These are phyloP conservation scores for Kluyveromyces aestuarii DNA, from an alignment of 805 yeast genomes.

Conservation along the genomic window DNA sequence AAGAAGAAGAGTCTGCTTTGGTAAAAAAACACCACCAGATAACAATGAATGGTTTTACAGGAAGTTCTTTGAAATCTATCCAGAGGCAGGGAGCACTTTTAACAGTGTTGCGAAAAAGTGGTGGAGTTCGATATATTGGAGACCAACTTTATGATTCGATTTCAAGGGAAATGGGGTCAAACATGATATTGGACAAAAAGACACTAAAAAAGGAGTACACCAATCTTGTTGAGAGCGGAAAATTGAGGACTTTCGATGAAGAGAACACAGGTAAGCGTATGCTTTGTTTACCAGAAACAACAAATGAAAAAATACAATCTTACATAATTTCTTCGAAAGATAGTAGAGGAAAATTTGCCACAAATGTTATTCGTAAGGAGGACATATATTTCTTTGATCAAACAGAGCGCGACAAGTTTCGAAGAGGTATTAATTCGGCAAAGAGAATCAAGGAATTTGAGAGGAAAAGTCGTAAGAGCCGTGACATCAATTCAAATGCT, in stretches of 20 bases:
- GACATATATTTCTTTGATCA: constrained; percentile 29
- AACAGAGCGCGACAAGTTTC: constrained; percentile 22
- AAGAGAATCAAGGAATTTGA: constrained; percentile 25
- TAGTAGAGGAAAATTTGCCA: constrained; percentile 14
- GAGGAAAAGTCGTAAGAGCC: constrained; percentile 3
- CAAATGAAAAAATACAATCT: constrained; percentile 10
- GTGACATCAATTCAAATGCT: neutral
- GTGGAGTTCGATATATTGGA: constrained; percentile 41
- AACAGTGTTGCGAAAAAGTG: constrained; percentile 32
- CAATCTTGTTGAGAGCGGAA: constrained; percentile 15
- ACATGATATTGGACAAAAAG: constrained; percentile 39
- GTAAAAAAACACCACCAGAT: neutral
- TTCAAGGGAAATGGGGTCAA: constrained; percentile 34
- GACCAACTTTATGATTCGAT: constrained; percentile 32
- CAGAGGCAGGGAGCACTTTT: constrained; percentile 38
- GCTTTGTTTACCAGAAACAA: constrained; percentile 17
- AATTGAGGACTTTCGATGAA: constrained; percentile 14
- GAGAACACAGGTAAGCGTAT: constrained; percentile 13
- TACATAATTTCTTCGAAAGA: constrained; percentile 22
- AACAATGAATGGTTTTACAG: constrained; percentile 28
- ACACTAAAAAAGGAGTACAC: constrained; percentile 41
- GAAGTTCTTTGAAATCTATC: constrained; percentile 35
- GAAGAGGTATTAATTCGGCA: constrained; percentile 22
- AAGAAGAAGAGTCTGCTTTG: neutral
- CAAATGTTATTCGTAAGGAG: constrained; percentile 22